These are phyloP conservation scores for Fusarium sarcochroum DNA, from an alignment of 2,329 filamentous ascomycete species.

Conservation along the genomic window DNA sequence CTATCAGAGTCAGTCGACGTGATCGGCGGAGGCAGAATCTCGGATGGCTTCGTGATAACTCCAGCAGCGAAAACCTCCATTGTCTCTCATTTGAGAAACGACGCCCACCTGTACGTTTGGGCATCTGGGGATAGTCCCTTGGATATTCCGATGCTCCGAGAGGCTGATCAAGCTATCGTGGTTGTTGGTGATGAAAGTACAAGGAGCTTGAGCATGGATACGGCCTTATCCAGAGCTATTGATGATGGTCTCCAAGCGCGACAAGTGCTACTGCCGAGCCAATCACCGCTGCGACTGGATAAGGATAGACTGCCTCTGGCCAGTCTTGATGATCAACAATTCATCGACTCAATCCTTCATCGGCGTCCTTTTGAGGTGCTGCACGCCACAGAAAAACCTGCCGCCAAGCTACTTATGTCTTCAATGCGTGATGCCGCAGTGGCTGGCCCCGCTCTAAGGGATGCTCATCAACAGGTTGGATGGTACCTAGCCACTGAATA, in stretches of 20 bases:
- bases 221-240: slow-evolving; percentile 59
- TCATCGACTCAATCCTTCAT: slow-evolving; percentile 39
- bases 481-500: slow-evolving; percentile 67
- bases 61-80: slow-evolving; percentile 63
- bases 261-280: slow-evolving; percentile 63
- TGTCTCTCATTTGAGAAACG: slow-evolving; percentile 57
- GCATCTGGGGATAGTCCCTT: slow-evolving; percentile 73
- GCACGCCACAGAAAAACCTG: slow-evolving; percentile 61
- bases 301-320: slow-evolving; percentile 58
- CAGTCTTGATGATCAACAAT: slow-evolving; percentile 49
- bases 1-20: slow-evolving; percentile 61
- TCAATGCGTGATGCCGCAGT: slow-evolving; percentile 65
- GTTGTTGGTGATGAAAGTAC: slow-evolving; percentile 63
- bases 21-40: slow-evolving; percentile 65
- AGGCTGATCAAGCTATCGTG: slow-evolving; percentile 68
- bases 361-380: slow-evolving; percentile 43
- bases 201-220: slow-evolving; percentile 69
- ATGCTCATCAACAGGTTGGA: slow-evolving; percentile 65
- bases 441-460: slow-evolving; percentile 61
- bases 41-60: slow-evolving; percentile 65
- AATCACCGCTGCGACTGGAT: slow-evolving; percentile 59
- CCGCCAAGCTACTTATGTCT: slow-evolving; percentile 66
- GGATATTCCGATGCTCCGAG: slow-evolving; percentile 69
- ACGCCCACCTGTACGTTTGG: slow-evolving; percentile 61
- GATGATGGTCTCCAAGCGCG: slow-evolving; percentile 55